Base-by-base conservation (phyloP, 768 basidiomycete genomes). In the Lactarius hengduanensis region DNA sequence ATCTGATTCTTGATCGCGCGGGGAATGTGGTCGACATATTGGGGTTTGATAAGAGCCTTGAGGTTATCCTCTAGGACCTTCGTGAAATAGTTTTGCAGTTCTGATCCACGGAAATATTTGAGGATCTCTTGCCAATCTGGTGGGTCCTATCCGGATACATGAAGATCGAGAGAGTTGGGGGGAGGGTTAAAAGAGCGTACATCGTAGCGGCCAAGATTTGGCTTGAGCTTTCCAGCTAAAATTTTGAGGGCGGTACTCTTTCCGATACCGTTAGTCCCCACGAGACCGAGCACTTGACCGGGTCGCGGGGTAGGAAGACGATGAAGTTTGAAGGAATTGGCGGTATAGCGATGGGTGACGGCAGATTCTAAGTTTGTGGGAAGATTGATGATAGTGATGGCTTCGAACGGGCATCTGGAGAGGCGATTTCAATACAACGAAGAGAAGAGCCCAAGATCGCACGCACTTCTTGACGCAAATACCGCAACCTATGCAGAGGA, bases 1-100 rank as follows among this genome's bases (percentile, higher is more conserved):
- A 92, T 84, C 57, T 80, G 82, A 62, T 90, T 94, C 78, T 98
- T 96, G 82, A 99, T 92, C 47, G 94, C 94, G 53, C 90, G 86
- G 4, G 97, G 97, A 73, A 99, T 98, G 76, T 98, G 96, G 76
- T 99, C 97, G 70, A 99, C 97, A 76, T 99, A 99, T 85, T 99
- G 97, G 1, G 97, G 97, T 78, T 99, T 99, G 77, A 98, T 98
- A 68, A 99, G 85, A 1, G 97, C 96, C 81, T 98, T 98, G 75
- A 98, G 81, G 74, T 99, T 95, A 78, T 99, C 97, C 78, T 98
- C 97, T 22, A 99, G 83, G 7, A 98, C 94, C 78, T 98, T 98
- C 59, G 97, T 98, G 79, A 99, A 99, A 80, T 98, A 99, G 76
- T 99, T 99, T 76, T 99, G 97, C 30, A 99, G 84, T 78, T 98